Evolutionary conservation across 2,329 filamentous ascomycete genomes (phyloP).

Genomic region (Alternaria conjuncta): DNA sequence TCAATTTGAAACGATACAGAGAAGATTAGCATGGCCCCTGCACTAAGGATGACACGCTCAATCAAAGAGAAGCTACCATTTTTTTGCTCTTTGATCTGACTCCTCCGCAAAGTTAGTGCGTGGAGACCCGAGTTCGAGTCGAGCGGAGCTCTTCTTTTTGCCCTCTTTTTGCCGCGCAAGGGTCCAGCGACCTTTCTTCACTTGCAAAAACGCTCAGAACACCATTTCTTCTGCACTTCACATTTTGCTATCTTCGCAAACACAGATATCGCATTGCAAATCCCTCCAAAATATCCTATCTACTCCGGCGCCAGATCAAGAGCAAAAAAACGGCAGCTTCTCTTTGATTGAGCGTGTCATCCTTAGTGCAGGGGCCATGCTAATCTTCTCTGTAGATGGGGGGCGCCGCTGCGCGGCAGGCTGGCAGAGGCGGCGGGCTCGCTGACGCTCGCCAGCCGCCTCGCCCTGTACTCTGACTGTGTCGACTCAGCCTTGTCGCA

Average conservation of each 20-base stretch:
- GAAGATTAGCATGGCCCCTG: conserved; percentile 62
- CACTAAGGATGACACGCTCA: conserved; percentile 85
- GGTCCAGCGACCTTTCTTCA: not conserved
- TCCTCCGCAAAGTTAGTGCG: not conserved
- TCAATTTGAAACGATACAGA: conserved; percentile 47
- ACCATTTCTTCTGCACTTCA: not conserved
- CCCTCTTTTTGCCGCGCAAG: not conserved
- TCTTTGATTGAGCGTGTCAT: conserved; percentile 68
- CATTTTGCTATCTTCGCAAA: not conserved
- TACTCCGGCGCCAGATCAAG: not conserved
- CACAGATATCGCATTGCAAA: not conserved
- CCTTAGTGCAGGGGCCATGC: conserved; percentile 77
- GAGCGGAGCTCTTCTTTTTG: not conserved
- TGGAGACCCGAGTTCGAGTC: not conserved
- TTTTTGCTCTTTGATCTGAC: conserved; percentile 23
- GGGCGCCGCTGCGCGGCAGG: not conserved
- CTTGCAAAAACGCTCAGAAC: not conserved
- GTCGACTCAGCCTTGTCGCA: not conserved
- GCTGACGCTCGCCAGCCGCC: not conserved
- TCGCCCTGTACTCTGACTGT: not conserved
- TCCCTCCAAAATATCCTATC: not conserved
- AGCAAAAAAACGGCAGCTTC: conserved; percentile 44
- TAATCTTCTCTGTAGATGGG: conserved; percentile 27
- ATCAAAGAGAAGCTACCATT: conserved; percentile 48
- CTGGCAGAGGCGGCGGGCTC: not conserved